Evolutionary conservation across 2,329 filamentous ascomycete genomes (phyloP).

Genomic region (Colletotrichum higginsianum): DNA sequence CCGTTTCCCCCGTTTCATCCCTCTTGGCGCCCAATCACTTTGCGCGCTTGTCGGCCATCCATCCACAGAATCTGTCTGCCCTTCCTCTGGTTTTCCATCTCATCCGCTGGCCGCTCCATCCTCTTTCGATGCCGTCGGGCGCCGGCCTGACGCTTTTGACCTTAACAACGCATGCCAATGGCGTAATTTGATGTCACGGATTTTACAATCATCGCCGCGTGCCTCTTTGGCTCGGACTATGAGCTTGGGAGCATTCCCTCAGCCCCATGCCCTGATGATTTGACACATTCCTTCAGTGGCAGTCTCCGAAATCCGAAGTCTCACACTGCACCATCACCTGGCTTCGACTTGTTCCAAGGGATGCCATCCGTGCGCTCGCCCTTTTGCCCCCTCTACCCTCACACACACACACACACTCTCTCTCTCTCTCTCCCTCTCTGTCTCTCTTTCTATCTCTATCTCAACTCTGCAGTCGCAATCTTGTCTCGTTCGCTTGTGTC

Average conservation of each 20-base stretch:
- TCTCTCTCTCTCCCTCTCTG: not conserved
- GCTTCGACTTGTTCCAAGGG: not conserved
- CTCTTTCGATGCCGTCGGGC: slow-evolving; percentile 7
- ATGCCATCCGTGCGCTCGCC: not conserved
- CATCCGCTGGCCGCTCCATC: slow-evolving; percentile 24
- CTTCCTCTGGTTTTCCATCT: slow-evolving; percentile 15
- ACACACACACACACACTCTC: too few relatives aligned
- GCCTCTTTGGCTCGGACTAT: not conserved
- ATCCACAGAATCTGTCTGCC: slow-evolving; percentile 1
- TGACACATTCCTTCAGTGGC: slow-evolving; percentile 8
- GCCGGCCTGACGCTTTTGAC: slow-evolving; percentile 18
- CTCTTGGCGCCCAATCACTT: slow-evolving; percentile 15
- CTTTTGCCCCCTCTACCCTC: not conserved
- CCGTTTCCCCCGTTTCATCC: slow-evolving; percentile 28
- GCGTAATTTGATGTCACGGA: slow-evolving; percentile 35
- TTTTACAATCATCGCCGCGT: slow-evolving; percentile 4
- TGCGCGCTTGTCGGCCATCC: not conserved
- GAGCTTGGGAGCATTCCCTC: not conserved
- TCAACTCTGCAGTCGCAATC: not conserved
- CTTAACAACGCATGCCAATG: slow-evolving; percentile 22
- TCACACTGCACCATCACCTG: not conserved
- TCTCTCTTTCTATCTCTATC: slow-evolving; percentile 6
- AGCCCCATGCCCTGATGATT: not conserved
- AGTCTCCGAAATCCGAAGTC: not conserved
- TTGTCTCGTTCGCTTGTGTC: not conserved